Conservation (phyloP, 352 stramenopile genomes). For the Aphanomyces stellatus region DNA sequence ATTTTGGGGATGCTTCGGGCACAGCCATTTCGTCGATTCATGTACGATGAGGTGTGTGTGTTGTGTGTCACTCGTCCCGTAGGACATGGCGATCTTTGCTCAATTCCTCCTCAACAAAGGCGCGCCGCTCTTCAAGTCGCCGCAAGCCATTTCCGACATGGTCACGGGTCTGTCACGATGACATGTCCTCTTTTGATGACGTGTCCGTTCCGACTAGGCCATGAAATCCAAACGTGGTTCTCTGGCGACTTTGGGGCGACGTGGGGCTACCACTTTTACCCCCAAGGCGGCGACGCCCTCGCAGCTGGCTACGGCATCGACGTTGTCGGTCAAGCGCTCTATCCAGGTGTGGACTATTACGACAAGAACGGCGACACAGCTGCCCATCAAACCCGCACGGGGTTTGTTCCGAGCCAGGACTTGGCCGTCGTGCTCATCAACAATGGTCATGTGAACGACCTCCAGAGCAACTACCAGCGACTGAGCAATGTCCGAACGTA, state of each 20-base stretch:
- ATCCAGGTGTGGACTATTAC: constrained; percentile 42
- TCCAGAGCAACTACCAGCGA: constrained; percentile 26
- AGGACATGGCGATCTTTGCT: constrained; percentile 49
- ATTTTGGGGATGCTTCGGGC: background rate
- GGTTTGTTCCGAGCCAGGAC: constrained; percentile 33
- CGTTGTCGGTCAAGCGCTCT: constrained; percentile 38
- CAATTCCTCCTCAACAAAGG: constrained; percentile 57
- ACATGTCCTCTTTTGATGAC: background rate
- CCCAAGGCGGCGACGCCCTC: constrained; percentile 24
- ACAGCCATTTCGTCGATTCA: background rate
- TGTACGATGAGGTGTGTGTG: background rate
- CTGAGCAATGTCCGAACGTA: constrained; percentile 37
- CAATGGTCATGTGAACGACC: constrained; percentile 38
- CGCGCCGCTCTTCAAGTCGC: constrained; percentile 26
- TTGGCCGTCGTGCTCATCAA: constrained; percentile 48
- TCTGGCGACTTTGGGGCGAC: constrained; percentile 20
- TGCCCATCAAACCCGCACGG: constrained; percentile 44
- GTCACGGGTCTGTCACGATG: constrained; percentile 31
- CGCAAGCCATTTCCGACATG: constrained; percentile 40
- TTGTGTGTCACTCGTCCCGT: constrained; percentile 23
- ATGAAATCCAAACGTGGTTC: background rate
- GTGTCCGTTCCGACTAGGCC: background rate
- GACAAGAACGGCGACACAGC: constrained; percentile 56
- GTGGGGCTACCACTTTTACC: constrained; percentile 38
- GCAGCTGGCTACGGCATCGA: constrained; percentile 54